Conservation (phyloP, 2,329 filamentous ascomycete genomes). For the Alternaria infectoria region DNA sequence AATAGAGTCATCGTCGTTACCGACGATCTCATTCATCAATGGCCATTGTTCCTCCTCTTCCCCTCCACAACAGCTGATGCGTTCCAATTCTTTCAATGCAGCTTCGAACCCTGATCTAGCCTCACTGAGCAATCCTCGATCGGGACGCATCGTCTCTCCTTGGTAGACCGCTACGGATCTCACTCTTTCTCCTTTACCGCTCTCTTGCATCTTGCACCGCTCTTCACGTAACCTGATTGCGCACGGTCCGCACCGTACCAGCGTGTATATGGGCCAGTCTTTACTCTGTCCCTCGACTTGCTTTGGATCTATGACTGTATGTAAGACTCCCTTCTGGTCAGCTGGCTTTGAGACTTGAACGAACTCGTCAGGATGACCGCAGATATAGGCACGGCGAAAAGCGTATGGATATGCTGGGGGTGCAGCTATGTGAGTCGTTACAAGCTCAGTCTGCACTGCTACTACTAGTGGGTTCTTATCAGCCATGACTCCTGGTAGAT, state of each 20-base stretch:
- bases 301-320: conserved; percentile 9
- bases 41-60: background rate
- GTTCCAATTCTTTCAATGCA: background rate
- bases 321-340: background rate
- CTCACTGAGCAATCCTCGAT: background rate
- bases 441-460: background rate
- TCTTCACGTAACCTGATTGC: background rate
- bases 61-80: background rate
- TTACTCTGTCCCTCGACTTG: background rate
- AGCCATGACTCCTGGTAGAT: background rate
- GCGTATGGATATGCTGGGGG: conserved; percentile 14
- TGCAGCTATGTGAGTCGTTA: background rate
- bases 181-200: background rate
- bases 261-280: conserved; percentile 2
- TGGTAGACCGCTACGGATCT: background rate
- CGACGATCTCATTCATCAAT: background rate
- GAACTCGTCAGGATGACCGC: conserved; percentile 25
- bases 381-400: conserved; percentile 21
- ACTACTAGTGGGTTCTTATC: background rate
- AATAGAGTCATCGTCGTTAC: background rate
- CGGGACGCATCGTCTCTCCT: background rate
- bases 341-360: conserved; percentile 13
- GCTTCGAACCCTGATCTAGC: background rate
- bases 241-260: conserved; percentile 13
- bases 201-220: background rate